A percentile compares a stretch with the other conserved stretches of the same genome.
Evolutionary conservation across 2,329 filamentous ascomycete species (phyloP).

Genomic region (Coniochaeta sp.): DNA sequence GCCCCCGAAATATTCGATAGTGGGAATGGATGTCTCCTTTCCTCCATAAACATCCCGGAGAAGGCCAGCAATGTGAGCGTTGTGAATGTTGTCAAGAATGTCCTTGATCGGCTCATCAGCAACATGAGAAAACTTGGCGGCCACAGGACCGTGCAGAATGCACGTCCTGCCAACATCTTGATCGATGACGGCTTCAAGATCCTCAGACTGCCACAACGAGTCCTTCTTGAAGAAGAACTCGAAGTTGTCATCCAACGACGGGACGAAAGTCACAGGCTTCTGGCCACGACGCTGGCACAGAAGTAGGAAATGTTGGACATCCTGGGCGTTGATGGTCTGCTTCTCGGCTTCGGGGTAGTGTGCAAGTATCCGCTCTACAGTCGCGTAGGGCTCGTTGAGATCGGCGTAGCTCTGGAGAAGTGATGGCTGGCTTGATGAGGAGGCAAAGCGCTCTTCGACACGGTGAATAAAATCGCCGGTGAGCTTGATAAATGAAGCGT

Average conservation of each 20-base stretch:
- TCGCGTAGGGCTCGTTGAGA: constrained; percentile 71
- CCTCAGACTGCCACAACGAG: constrained; percentile 97
- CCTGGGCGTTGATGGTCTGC: constrained; percentile 96
- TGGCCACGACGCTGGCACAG: constrained; percentile 87
- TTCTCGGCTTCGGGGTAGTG: constrained; percentile 79
- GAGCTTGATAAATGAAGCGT: constrained; percentile 71
- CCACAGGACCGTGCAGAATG: constrained; percentile 91
- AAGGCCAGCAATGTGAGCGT: constrained; percentile 75
- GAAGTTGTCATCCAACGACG: constrained; percentile 91
- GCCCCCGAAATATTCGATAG: constrained; percentile 92
- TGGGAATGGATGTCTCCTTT: constrained; percentile 68
- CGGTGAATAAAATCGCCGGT: constrained; percentile 95
- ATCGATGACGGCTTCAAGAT: constrained; percentile 88
- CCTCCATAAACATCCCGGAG: constrained; percentile 73
- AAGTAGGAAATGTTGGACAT: constrained; percentile 93
- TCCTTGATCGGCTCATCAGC: constrained; percentile 93
- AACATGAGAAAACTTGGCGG: constrained; percentile 80
- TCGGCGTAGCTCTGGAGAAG: constrained; percentile 86
- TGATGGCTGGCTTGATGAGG: constrained; percentile 63
- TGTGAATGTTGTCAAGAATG: constrained; percentile 85
- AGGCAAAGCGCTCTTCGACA: constrained; percentile 91
- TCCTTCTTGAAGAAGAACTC: constrained; percentile 99
- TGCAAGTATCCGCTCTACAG: constrained; percentile 71
- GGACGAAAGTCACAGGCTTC: constrained; percentile 96
- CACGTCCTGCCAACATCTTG: constrained; percentile 95